Evolutionary conservation across 169 alveolate species (phyloP), one percentile per base, ranked within the genome.

Genomic region (Plasmodium vinckei): DNA sequence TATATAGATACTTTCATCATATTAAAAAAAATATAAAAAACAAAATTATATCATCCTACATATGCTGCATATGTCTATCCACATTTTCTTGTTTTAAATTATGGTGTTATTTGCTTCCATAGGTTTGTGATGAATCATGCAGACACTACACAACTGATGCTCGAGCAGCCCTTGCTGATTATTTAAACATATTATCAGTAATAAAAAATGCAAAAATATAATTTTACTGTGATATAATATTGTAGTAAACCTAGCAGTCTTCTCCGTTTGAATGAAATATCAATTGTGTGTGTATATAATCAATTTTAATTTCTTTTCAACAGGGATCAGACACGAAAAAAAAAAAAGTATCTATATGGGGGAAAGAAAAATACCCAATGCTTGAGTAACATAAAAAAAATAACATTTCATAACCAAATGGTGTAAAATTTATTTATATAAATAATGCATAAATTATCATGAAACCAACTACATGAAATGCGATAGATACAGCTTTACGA

Each of bases 1-100:
- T 98, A 21, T 96, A 99, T 77, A 99, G 97, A 64, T 21, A 27
- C 9, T 33, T 33, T 25, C 33, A 21, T 39, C 23, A 53, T 42
- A 19, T 27, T 21, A 70, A 9, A 21, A 25, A 59, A 10, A n/a
- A 21, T 54, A 27, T 23, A 9, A 9, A 57, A 9, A 44, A 70
- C 42, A 33, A 33, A 33, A 33, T 33, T 3, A 33, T 33, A 33
- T 33, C 42, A 33, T 4, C 7, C 42, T 33, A 3, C 42, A 33
- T 33, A 33, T 33, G 42, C 7, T 42, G 57, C 9, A 49, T 51
- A 39, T 49, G 21, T 21, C 33, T 60, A 53, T 47, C 10, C 19
- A 54, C 42, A 19, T 15, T 0, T 9, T 51, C 42, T 23, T 67
- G 15, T 27, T 12, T 70, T 56, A 5, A 44, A 15, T 7, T n/a